Evolutionary conservation across 2,329 filamentous ascomycete genomes (phyloP).

Genomic region (Cladosporium velox): DNA sequence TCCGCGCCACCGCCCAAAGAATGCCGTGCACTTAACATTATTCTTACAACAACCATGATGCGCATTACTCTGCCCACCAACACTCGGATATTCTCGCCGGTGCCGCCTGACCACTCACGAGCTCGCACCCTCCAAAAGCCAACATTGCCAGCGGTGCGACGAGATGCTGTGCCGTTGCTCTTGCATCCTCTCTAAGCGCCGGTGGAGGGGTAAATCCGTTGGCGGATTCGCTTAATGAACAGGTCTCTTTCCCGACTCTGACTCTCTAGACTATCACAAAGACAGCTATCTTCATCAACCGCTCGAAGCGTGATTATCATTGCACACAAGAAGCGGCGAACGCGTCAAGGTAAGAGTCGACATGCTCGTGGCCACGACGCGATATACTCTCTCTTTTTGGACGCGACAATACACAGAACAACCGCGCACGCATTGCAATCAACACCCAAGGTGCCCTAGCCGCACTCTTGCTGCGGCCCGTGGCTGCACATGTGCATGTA

Average conservation of each 20-base stretch:
- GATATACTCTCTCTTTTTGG: not conserved
- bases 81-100: constrained; percentile 1
- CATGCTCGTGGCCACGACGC: not conserved
- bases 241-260: not conserved
- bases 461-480: constrained; percentile 5
- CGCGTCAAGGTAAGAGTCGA: not conserved
- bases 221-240: not conserved
- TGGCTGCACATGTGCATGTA: constrained; percentile 13
- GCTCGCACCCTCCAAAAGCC: not conserved
- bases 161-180: constrained; percentile 6
- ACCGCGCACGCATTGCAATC: not conserved
- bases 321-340: not conserved
- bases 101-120: constrained; percentile 3
- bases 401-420: not conserved
- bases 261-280: not conserved
- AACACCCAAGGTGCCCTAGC: not conserved
- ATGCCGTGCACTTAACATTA: not conserved
- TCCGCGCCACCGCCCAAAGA: constrained; percentile 1
- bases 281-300: not conserved
- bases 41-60: not conserved
- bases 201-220: constrained; percentile 7
- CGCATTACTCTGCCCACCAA: not conserved
- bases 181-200: constrained; percentile 13
- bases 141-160: not conserved
- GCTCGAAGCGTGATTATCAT: not conserved